Evolutionary conservation across 371 early-diverging fungal genomes (phyloP), one percentile per base, ranked within the genome.

Genomic region (Mucor velutinosus): DNA sequence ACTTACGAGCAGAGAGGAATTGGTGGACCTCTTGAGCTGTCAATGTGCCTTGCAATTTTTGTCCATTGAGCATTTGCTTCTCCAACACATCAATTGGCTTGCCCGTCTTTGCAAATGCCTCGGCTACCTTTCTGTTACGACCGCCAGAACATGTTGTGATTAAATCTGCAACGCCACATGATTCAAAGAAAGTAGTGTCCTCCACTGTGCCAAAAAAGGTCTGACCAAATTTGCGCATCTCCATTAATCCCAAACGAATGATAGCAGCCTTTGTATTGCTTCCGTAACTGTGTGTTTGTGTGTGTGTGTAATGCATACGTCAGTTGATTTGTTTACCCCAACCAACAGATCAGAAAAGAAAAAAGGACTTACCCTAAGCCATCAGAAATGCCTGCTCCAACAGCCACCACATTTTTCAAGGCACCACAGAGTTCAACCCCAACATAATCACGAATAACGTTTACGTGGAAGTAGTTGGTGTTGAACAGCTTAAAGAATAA

Each of bases 351-450:
- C 45, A 19, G 19, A 45, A 45, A 43, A 43, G 15, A 60, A 60
- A 53, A 41, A 37, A 35, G 23, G 0, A 51, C 69, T 73, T 80
- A 78, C 76, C 79, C 80, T 65, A 84, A 70, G 65, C 84, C 99
- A 76, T 97, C 96, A 43, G 96, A 93, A 62, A 99, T 85, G 29
- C 99, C 99, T 58, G 97, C 99, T 56, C 93, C 99, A 19, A 99
- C 90, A 19, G 97, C 98, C 1, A 99, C 93, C 25, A 99, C 90
- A 85, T 99, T 99, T 83, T 99, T 99, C 29, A 99, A 76, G 0
- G 99, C 98, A 65, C 99, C 99, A 81, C 97, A 99, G 23, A 99
- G 81, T 77, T 99, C 98, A 14, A 98, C 97, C 45, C 96, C 96
- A 39, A 92, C 89, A 30, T 94, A 90, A 79, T 99, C 99, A 45